Base-by-base conservation (phyloP, 768 basidiomycete genomes). In the Rhizopogon roseolus region DNA sequence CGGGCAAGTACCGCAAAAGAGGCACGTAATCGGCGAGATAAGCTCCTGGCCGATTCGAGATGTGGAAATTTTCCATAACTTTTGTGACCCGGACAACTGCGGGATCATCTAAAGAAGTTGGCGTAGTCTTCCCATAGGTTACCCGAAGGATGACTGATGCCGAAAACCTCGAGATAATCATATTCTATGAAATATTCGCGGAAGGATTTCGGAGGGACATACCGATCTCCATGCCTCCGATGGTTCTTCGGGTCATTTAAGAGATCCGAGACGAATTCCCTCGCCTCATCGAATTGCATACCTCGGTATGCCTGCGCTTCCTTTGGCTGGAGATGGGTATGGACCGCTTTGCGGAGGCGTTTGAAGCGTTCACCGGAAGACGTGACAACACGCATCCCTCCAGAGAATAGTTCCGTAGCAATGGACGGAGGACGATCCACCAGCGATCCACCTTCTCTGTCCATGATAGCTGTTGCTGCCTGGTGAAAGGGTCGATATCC, bases 331-430 rank as follows among this genome's bases (percentile, higher is more conserved):
- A 22, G 22, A 22, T 22, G 22, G 22, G 22, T 22, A 22, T 22
- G 22, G 1, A 22, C 22, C 22, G 22, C 22, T 22, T 22, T 22
- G 22, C 22, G 22, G 22, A 22, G 22, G 22, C 22, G 22, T 22
- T 3, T 1, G 22, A 22, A 22, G 28, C 76, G 64, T 16, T 79
- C 78, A 0, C 80, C 80, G 3, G 72, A 74, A 4, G 75, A 78
- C 14, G 81, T 64, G 39, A 82, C 52, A 17, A 77, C 68, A 17
- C 81, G 63, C 79, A 81, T 81, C 0, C 80, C 81, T 3, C 80
- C 80, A 0, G 74, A 76, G 0, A 81, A 28, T 29, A 34, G 16
- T 42, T 22, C 22, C 2, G 22, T 3, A 22, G 22, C 22, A 22
- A 22, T 22, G 22, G 22, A 22, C 22, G 22, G 22, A 22, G 22